These are phyloP conservation scores for Limonium bicolor DNA, from an alignment of 148 eudicot genomes.

Conservation along the genomic window DNA sequence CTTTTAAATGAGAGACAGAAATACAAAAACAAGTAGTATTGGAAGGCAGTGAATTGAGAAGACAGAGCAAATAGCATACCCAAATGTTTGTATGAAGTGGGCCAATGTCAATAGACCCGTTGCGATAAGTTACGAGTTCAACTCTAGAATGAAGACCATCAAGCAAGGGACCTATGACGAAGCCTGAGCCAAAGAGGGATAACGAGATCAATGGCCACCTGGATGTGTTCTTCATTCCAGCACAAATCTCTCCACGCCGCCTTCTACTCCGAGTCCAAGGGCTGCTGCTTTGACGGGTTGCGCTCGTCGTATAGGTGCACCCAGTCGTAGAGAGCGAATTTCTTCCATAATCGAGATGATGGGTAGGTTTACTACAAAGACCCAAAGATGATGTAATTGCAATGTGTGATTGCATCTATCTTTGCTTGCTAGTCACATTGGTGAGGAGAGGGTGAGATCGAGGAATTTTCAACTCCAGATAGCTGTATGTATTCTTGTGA, in stretches of 20 bases:
- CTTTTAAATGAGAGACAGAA: background rate
- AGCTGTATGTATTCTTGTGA: too few species aligned
- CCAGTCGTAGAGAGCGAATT: too few species aligned
- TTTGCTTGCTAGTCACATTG: too few species aligned
- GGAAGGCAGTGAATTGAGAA: background rate
- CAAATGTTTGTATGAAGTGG: conserved; percentile 76
- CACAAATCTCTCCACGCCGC: too few species aligned
- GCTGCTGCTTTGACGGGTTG: too few species aligned
- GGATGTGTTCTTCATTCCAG: conserved; percentile 10
- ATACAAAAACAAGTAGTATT: background rate
- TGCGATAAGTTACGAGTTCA: conserved; percentile 47
- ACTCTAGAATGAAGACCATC: conserved; percentile 79
- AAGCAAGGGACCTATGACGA: conserved; percentile 52
- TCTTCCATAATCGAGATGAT: too few species aligned
- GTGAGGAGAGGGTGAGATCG: too few species aligned
- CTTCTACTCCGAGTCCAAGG: too few species aligned
- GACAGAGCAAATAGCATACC: conserved; percentile 15
- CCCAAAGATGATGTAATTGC: too few species aligned
- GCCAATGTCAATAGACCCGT: conserved; percentile 63
- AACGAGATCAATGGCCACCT: conserved; percentile 28
- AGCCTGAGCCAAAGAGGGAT: conserved; percentile 51
- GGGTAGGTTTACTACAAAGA: too few species aligned
- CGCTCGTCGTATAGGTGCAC: too few species aligned
- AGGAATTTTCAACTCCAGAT: too few species aligned
- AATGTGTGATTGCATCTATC: background rate